Evolutionary conservation across 2,329 filamentous ascomycete genomes (phyloP), one percentile per base, ranked within the genome.

Genomic region (Colletotrichum kahawae): DNA sequence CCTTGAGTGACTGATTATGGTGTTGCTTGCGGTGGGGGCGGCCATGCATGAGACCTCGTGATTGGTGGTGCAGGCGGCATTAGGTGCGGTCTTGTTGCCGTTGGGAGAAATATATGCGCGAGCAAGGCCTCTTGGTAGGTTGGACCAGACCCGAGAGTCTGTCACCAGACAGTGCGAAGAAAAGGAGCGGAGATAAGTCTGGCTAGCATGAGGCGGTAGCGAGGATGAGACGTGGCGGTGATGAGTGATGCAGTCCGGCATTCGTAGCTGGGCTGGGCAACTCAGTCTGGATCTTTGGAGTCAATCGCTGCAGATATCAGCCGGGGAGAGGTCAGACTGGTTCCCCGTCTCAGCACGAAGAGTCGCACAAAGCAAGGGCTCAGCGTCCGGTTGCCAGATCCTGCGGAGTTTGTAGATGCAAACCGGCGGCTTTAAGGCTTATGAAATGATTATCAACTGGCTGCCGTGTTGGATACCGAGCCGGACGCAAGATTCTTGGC

Each of bases 121-220:
- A 62, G 70, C 29, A 63, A 36, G 63, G 69, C 62, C 27, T 43
- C 31, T 24, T 34, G 43, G 56, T 36, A 69, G 66, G 27, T 67
- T 48, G 51, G 18, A 12, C 67, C 12, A 57, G 60, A 71, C 71
- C 67, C 67, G 71, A 66, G 24, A 43, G 54, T 34, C 60, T 71
- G 60, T 70, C 54, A 66, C 60, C 67, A 34, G 51, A 70, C 51
- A 65, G 71, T 48, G 67, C 60, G 67, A 60, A 66, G n/a, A 9
- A 31, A 63, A 24, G 12, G 18, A 29, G 56, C 51, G 24, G 27
- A 48, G 38, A 48, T 48, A 18, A 51, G 36, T 21, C 63, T 67
- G 62, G 48, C 33, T 27, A 66, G 48, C 31, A 34, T 24, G 21
- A 33, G n/a, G 62, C 21, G 29, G 54, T 34, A 36, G 36, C 27